A percentile compares a stretch with the other conserved stretches of the same genome.
phyloP scores from a whole-genome alignment of 371 early-diverging fungal species.

The Mucor piriformis region DNA sequence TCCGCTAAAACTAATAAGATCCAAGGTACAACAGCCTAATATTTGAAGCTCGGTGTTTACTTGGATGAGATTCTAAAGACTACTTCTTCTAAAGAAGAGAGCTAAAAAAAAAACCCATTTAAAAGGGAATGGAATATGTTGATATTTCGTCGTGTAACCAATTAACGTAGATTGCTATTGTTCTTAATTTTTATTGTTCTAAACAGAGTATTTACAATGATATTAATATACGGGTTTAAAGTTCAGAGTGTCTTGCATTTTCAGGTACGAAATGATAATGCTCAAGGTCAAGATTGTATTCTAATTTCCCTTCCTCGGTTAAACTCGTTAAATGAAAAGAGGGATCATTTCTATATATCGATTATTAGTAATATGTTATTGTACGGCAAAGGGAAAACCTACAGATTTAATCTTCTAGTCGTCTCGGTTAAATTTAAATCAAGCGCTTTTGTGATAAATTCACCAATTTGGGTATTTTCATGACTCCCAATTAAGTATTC shows the following conservation, averaged over 20 bases:
- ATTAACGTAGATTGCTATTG: neutral
- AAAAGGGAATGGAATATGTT: neutral
- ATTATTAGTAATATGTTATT: neutral
- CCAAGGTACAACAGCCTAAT: too few species aligned
- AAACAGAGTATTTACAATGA: too few species aligned
- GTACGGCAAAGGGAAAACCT: neutral
- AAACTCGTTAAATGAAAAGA: conserved; percentile 31
- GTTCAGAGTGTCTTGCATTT: neutral
- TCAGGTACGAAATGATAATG: conserved; percentile 30
- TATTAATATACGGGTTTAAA: neutral
- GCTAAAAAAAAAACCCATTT: too few species aligned
- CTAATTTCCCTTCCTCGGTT: conserved; percentile 31
- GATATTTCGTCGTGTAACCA: too few species aligned
- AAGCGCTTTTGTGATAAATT: conserved; percentile 67
- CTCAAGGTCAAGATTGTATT: conserved; percentile 38
- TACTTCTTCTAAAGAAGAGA: too few species aligned
- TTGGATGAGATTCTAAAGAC: too few species aligned
- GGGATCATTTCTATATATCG: conserved; percentile 23
- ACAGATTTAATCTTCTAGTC: conserved; percentile 61
- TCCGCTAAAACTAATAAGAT: too few species aligned
- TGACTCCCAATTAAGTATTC: conserved; percentile 63
- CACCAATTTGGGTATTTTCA: conserved; percentile 90
- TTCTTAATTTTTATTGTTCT: neutral
- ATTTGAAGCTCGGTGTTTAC: too few species aligned
- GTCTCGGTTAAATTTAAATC: conserved; percentile 64